Evolutionary conservation across 805 yeast genomes (phyloP).

Genomic region (Ogataea neopini): DNA sequence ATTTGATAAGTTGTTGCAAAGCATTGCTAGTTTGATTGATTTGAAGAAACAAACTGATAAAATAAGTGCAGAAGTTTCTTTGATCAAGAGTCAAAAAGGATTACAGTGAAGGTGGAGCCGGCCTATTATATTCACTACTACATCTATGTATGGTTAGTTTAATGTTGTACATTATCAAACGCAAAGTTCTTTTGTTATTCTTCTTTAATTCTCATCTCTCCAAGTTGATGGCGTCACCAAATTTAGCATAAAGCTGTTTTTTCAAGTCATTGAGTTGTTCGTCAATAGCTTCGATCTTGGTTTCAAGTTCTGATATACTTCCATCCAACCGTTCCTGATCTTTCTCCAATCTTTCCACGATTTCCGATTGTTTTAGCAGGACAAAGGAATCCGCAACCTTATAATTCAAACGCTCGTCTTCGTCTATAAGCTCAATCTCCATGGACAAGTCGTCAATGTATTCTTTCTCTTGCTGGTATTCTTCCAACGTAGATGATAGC

Average conservation of each 20-base stretch:
- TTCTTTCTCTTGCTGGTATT: conserved; percentile 70
- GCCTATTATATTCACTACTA: background rate
- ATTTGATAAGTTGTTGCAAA: conserved; percentile 72
- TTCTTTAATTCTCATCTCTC: conserved; percentile 52
- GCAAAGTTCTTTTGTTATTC: background rate
- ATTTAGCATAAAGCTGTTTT: conserved; percentile 77
- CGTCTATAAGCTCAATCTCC: conserved; percentile 85
- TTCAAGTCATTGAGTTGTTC: conserved; percentile 62
- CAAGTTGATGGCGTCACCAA: conserved; percentile 84
- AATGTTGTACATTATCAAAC: conserved; percentile 1
- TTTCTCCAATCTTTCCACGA: conserved; percentile 63
- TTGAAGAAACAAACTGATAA: conserved; percentile 86
- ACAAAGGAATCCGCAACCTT: conserved; percentile 82
- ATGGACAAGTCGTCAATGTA: conserved; percentile 81
- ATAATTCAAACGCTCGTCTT: conserved; percentile 69
- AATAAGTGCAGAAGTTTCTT: conserved; percentile 71
- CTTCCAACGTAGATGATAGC: conserved; percentile 48
- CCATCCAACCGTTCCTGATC: conserved; percentile 56
- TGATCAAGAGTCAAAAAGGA: conserved; percentile 41
- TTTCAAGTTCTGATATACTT: conserved; percentile 48
- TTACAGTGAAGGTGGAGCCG: conserved; percentile 14
- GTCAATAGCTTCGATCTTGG: conserved; percentile 51
- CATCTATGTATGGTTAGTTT: conserved; percentile 6
- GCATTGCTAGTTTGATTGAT: conserved; percentile 73
- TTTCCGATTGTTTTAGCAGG: conserved; percentile 64